A percentile compares a stretch with the other conserved stretches of the same genome.
phyloP scores from a whole-genome alignment of 352 stramenopile species.

The Globisporangium carolinianum region DNA sequence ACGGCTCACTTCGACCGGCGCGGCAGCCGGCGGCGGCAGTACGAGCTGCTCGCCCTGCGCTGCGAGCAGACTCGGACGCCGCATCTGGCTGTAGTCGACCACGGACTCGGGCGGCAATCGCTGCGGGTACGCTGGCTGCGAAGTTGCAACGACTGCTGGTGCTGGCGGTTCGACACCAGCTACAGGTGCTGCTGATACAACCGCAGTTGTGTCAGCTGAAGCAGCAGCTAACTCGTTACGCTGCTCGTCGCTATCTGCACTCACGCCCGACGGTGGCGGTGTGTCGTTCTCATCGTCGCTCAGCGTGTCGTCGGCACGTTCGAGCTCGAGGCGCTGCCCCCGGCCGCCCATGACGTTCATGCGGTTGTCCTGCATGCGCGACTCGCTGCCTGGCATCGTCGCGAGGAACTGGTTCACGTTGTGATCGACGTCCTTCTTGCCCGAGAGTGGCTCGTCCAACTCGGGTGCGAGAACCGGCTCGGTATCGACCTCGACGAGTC shows the following conservation, averaged over 20 bases:
- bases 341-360: constrained; percentile 91
- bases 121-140: background rate
- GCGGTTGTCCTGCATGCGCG: constrained; percentile 84
- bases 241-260: background rate
- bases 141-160: background rate
- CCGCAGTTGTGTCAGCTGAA: too few species aligned
- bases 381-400: constrained; percentile 87
- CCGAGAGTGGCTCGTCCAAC: constrained; percentile 53
- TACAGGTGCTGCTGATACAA: too few species aligned
- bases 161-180: background rate
- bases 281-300: constrained; percentile 7
- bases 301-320: constrained; percentile 12
- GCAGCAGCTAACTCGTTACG: too few species aligned
- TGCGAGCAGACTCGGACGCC: constrained; percentile 12
- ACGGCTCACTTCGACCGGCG: constrained; percentile 7
- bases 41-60: constrained; percentile 4
- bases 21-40: background rate
- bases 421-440: constrained; percentile 33
- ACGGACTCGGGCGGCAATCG: constrained; percentile 2
- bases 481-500: background rate
- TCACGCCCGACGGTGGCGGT: background rate
- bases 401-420: constrained; percentile 74
- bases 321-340: constrained; percentile 81
- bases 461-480: constrained; percentile 5
- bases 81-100: constrained; percentile 16